Evolutionary conservation across 2,329 filamentous ascomycete genomes (phyloP).

Genomic region (Pyrenochaeta sp.): DNA sequence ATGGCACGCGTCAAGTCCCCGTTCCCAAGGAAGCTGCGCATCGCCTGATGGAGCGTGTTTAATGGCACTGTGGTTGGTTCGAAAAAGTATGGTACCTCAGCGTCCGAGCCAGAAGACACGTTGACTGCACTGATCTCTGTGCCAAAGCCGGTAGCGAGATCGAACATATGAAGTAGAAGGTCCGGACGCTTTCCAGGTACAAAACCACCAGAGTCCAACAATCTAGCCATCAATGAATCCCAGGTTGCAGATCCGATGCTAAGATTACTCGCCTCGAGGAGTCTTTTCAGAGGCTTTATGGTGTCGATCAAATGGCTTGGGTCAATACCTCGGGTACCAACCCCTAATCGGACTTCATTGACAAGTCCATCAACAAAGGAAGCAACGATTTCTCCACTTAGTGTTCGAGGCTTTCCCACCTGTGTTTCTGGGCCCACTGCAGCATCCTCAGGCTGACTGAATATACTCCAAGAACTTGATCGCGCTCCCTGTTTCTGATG

Average conservation of each 20-base stretch:
- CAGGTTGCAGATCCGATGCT: constrained; percentile 52
- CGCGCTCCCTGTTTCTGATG: constrained; percentile 24
- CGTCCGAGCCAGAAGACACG: constrained; percentile 27
- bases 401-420: constrained; percentile 52
- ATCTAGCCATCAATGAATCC: constrained; percentile 58
- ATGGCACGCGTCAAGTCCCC: constrained; percentile 51
- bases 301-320: constrained; percentile 43
- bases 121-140: constrained; percentile 49
- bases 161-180: constrained; percentile 49
- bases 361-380: constrained; percentile 62
- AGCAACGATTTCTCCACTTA: constrained; percentile 66
- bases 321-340: constrained; percentile 49
- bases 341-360: constrained; percentile 54
- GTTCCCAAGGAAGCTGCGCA: constrained; percentile 48
- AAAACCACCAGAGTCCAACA: constrained; percentile 58
- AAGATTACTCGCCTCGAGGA: constrained; percentile 48
- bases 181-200: constrained; percentile 55
- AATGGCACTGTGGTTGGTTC: constrained; percentile 54
- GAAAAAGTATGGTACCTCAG: constrained; percentile 50
- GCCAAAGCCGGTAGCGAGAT: constrained; percentile 52
- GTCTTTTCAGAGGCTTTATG: constrained; percentile 45
- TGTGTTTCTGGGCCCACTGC: constrained; percentile 32
- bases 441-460: constrained; percentile 25
- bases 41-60: constrained; percentile 52
- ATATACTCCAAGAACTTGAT: constrained; percentile 31